Conservation (phyloP, 164 flowering plant genomes). For the Euptelea pleiosperma region DNA sequence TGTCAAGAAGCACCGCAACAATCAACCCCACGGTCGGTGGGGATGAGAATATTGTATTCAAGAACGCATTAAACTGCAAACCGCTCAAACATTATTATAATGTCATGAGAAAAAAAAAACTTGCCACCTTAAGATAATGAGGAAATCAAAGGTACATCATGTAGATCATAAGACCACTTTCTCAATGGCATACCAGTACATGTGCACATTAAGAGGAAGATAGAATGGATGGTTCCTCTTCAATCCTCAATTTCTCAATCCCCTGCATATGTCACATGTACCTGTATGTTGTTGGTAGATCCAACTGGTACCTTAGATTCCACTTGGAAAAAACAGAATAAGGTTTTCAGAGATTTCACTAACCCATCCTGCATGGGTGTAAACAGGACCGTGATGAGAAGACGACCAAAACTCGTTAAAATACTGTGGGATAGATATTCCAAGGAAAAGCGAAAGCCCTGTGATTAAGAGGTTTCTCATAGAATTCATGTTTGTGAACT, state of each 20-base stretch:
- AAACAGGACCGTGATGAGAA: slow-evolving; percentile 63
- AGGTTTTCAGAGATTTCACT: slow-evolving; percentile 21
- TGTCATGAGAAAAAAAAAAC: too few relatives aligned
- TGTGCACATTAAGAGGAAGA: too few relatives aligned
- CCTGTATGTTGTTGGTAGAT: too few relatives aligned
- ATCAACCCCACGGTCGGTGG: slow-evolving; percentile 81
- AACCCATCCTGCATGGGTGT: slow-evolving; percentile 94
- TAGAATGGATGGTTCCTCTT: too few relatives aligned
- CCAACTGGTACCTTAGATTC: background rate
- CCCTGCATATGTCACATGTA: too few relatives aligned
- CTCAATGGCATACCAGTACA: too few relatives aligned
- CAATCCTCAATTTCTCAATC: too few relatives aligned
- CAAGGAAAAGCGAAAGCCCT: slow-evolving; percentile 91
- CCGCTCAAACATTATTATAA: background rate
- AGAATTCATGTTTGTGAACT: slow-evolving; percentile 96
- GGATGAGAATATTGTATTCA: slow-evolving; percentile 84
- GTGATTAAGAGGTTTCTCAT: slow-evolving; percentile 90
- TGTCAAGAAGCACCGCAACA: slow-evolving; percentile 86
- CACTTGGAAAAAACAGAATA: background rate
- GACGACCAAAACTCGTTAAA: slow-evolving; percentile 59
- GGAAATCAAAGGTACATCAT: too few relatives aligned
- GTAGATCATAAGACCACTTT: too few relatives aligned
- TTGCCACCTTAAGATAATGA: too few relatives aligned
- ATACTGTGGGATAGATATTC: slow-evolving; percentile 82
- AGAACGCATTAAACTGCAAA: slow-evolving; percentile 85